phyloP scores from a whole-genome alignment of 148 eudicot species.

The Nepenthes gracilis region DNA sequence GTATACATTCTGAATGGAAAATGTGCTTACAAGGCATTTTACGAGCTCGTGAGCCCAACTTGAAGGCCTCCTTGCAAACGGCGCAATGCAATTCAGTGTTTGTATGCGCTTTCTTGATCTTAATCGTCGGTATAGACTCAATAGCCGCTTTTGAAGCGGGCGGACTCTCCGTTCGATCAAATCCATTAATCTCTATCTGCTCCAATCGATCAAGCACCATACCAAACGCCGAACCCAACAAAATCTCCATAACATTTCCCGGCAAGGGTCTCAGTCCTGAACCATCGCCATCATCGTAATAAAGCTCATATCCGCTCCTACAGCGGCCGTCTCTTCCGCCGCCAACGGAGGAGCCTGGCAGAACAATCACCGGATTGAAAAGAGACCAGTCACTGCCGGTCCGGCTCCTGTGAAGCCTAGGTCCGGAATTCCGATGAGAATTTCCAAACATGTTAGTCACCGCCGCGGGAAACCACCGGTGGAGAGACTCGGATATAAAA shows the following conservation, averaged over 20 bases:
- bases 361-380: slow-evolving; percentile 41
- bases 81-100: slow-evolving; percentile 35
- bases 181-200: slow-evolving; percentile 28
- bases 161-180: slow-evolving; percentile 3
- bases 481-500: slow-evolving; percentile 10
- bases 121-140: slow-evolving; percentile 30
- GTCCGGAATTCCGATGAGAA: slow-evolving; percentile 4
- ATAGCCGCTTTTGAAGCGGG: slow-evolving; percentile 24
- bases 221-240: slow-evolving; percentile 43
- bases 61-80: slow-evolving; percentile 34
- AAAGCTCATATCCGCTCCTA: slow-evolving; percentile 26
- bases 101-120: slow-evolving; percentile 18
- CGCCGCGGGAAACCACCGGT: slow-evolving; percentile 4
- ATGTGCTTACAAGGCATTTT: slow-evolving; percentile 19
- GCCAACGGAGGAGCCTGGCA: slow-evolving; percentile 12
- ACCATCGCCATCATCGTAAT: slow-evolving; percentile 42
- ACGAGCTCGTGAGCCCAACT: slow-evolving; percentile 29
- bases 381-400: slow-evolving; percentile 22
- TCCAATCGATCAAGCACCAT: slow-evolving; percentile 34
- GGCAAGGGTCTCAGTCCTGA: slow-evolving; percentile 37
- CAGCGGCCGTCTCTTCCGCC: slow-evolving; percentile 6
- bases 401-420: slow-evolving; percentile 15
- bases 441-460: slow-evolving; percentile 10
- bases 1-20: background rate
- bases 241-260: slow-evolving; percentile 28